Evolutionary conservation across 2,329 filamentous ascomycete genomes (phyloP).

Genomic region (Fusarium aywerte): DNA sequence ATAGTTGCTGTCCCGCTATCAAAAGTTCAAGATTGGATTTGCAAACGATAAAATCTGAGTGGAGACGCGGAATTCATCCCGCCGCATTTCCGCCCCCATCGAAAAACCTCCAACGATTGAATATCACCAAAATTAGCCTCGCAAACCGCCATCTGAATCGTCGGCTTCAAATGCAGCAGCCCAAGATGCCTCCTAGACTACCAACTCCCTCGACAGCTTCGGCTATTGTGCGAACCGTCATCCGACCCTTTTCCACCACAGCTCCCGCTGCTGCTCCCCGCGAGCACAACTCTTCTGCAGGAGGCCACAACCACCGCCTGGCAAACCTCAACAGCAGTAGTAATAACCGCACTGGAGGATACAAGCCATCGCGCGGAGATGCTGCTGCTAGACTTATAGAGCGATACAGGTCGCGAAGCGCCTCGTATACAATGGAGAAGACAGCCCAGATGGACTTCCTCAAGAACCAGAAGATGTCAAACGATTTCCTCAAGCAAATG

Average conservation of each 20-base stretch:
- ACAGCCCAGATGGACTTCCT: constrained; percentile 53
- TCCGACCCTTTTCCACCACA: constrained; percentile 49
- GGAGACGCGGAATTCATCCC: constrained; percentile 45
- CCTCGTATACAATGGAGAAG: constrained; percentile 43
- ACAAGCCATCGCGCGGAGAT: constrained; percentile 38
- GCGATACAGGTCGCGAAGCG: constrained; percentile 41
- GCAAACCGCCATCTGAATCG: constrained; percentile 2
- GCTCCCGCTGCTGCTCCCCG: constrained; percentile 43
- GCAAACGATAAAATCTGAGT: constrained; percentile 44
- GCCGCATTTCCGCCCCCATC: constrained; percentile 39
- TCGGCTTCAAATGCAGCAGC: constrained; percentile 20
- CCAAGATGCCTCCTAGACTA: constrained; percentile 57
- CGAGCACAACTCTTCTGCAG: constrained; percentile 16
- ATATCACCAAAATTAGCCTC: constrained; percentile 33
- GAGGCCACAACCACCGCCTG: constrained; percentile 33
- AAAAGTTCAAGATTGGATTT: constrained; percentile 27
- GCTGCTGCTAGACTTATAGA: constrained; percentile 47
- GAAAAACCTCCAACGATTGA: constrained; percentile 44
- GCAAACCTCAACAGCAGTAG: constrained; percentile 41
- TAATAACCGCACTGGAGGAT: not conserved
- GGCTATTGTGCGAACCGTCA: constrained; percentile 21
- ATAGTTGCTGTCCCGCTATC: not conserved
- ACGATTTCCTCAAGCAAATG: constrained; percentile 71
- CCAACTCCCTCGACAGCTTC: constrained; percentile 42
- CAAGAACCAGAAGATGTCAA: constrained; percentile 54